Evolutionary conservation across 495 filamentous ascomycete genomes (phyloP).

Genomic region (Penicillium daleae): DNA sequence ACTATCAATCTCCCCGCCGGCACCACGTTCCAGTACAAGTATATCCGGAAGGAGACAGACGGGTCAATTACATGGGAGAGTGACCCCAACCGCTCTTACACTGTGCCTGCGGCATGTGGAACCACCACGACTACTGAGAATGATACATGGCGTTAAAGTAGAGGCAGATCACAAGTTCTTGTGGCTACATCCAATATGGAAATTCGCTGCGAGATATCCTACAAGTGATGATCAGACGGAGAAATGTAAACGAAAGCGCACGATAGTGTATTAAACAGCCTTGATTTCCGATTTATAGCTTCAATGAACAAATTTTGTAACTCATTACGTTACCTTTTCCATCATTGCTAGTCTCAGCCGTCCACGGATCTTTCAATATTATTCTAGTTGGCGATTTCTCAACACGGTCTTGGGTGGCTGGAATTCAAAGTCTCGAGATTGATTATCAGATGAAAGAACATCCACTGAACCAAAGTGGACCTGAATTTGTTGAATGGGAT

Average conservation of each 20-base stretch:
- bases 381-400: too few relatives aligned
- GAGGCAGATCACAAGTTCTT: not conserved
- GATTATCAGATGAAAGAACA: too few relatives aligned
- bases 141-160: conserved; percentile 32
- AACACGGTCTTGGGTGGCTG: too few relatives aligned
- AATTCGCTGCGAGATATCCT: not conserved
- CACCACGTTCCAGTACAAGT: conserved; percentile 67
- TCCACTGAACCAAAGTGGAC: too few relatives aligned
- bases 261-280: not conserved
- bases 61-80: conserved; percentile 64
- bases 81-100: conserved; percentile 63
- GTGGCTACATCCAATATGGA: not conserved
- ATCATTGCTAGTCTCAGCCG: too few relatives aligned
- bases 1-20: conserved; percentile 57
- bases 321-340: not conserved
- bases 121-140: conserved; percentile 39
- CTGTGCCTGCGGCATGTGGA: conserved; percentile 54
- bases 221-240: not conserved
- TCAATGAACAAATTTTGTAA: not conserved
- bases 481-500: too few relatives aligned
- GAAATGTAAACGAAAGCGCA: not conserved
- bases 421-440: too few relatives aligned
- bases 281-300: not conserved
- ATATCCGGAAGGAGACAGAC: conserved; percentile 58
- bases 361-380: too few relatives aligned